Base-by-base conservation (phyloP, 345 rosid species). In the Gossypium longicalyx region DNA sequence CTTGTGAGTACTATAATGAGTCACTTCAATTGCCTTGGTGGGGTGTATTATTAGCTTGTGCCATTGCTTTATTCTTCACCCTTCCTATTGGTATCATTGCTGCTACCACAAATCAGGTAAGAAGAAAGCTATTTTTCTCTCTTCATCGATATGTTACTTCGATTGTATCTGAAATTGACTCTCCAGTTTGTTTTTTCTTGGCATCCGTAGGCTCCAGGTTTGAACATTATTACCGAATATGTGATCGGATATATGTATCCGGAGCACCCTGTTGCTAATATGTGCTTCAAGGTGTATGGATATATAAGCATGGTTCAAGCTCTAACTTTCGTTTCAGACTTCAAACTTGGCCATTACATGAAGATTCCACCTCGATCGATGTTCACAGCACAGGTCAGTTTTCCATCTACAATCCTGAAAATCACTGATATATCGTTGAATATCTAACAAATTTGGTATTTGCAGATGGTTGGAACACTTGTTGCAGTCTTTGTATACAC, bases 321-420 rank as follows among this genome's bases (percentile, higher is more conserved):
- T 51, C 73, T 91, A 13, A 83, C 88, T 57, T 93, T 93, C 70
- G 62, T 93, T 19, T 38, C 61, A 5, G 98, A 93, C 82, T 91
- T 93, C 64, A 93, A 93, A 80, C 92, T 89, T 17, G 97, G 94
- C n/a, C 94, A 87, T 72, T 93, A 93, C 88, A 93, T 89, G 98
- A 91, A 93, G 85, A 91, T 93, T 60, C 98, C 94, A 2, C 98
- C 98, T 1, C 80, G 90, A 80, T 77, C 91, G 7, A 93, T 93
- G 98, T 91, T 87, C 87, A 76, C 85, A 85, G 93, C 93, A 71
- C 98, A 93, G 90, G 90, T 85, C 8, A 74, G 77, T 72, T 58
- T 38, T 13, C 45, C 29, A 23, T 51, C 45, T 29, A 19, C 23
- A 10, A 51, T 23, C 44, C 45, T 3, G 19, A 51, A 45, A 49